phyloP scores from a whole-genome alignment of 768 basidiomycete species.

The Hygrophoropsis aurantiaca region DNA sequence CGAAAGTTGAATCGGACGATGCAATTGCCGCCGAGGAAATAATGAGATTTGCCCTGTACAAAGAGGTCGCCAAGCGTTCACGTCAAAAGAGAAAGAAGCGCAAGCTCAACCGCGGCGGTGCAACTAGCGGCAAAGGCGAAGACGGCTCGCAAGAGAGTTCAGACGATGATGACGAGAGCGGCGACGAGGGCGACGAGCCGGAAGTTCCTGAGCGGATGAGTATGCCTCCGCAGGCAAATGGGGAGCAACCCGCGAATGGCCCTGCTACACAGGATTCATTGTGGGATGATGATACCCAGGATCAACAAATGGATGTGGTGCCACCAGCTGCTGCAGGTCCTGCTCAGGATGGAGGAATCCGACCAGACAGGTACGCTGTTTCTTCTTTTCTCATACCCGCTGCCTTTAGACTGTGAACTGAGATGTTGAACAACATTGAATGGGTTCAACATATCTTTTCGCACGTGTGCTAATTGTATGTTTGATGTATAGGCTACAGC shows the following conservation, averaged over 20 bases:
- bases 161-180: slow-evolving; percentile 48
- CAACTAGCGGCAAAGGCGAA: slow-evolving; percentile 50
- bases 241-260: slow-evolving; percentile 23
- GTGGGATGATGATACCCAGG: slow-evolving; percentile 69
- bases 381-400: slow-evolving; percentile 1
- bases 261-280: slow-evolving; percentile 51
- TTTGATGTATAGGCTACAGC: slow-evolving; percentile 51
- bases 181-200: slow-evolving; percentile 40
- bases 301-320: slow-evolving; percentile 58
- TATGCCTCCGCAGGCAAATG: slow-evolving; percentile 37
- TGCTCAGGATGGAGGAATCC: slow-evolving; percentile 42
- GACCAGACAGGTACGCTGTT: slow-evolving; percentile 57
- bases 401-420: background rate
- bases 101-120: slow-evolving; percentile 74
- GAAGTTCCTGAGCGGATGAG: slow-evolving; percentile 47
- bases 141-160: slow-evolving; percentile 38
- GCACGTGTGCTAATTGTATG: background rate
- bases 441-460: slow-evolving; percentile 1
- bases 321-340: slow-evolving; percentile 37
- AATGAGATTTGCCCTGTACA: slow-evolving; percentile 96
- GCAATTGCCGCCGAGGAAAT: slow-evolving; percentile 91
- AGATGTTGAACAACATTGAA: background rate
- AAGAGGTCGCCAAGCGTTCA: slow-evolving; percentile 86
- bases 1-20: slow-evolving; percentile 81
- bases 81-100: slow-evolving; percentile 74